Percentiles rank a stretch among this genome's conserved stretches.
Conservation (phyloP, 345 rosid genomes). For the Combretum micranthum region DNA sequence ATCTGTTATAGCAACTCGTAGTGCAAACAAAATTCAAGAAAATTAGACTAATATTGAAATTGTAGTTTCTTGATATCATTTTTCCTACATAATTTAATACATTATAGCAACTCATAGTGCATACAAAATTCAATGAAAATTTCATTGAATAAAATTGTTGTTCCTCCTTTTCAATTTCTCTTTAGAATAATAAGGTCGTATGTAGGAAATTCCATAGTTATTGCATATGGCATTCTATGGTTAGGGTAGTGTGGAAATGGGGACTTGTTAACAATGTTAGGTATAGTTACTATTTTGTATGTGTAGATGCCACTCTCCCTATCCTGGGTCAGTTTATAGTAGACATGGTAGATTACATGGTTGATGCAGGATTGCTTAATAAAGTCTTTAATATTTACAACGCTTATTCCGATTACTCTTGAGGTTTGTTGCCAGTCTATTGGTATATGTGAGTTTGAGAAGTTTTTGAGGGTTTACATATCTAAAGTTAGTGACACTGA, state of each 20-base stretch:
- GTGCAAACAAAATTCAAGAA: no score
- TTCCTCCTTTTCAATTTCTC: no score
- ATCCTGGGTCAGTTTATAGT: slow-evolving; percentile 65
- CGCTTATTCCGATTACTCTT: slow-evolving; percentile 56
- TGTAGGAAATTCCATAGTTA: no score
- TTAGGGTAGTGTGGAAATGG: slow-evolving; percentile 95
- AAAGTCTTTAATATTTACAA: slow-evolving; percentile 74
- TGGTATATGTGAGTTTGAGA: slow-evolving; percentile 81
- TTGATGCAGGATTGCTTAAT: slow-evolving; percentile 62
- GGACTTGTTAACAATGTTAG: slow-evolving; percentile 55
- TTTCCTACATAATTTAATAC: no score
- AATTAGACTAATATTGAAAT: no score
- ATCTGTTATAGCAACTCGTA: no score
- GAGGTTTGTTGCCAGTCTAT: slow-evolving; percentile 85
- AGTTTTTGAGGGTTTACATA: slow-evolving; percentile 37
- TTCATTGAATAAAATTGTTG: no score
- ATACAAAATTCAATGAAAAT: no score
- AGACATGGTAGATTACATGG: slow-evolving; percentile 79
- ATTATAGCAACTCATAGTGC: no score
- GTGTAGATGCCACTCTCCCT: slow-evolving; percentile 56
- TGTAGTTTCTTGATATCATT: no score
- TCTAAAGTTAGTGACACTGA: slow-evolving; percentile 7
- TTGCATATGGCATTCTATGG: no score
- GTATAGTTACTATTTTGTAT: slow-evolving; percentile 68
- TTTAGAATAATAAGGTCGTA: no score